Conservation (phyloP, 2,329 filamentous ascomycete species). For the Aspergillus spinulosporus region DNA sequence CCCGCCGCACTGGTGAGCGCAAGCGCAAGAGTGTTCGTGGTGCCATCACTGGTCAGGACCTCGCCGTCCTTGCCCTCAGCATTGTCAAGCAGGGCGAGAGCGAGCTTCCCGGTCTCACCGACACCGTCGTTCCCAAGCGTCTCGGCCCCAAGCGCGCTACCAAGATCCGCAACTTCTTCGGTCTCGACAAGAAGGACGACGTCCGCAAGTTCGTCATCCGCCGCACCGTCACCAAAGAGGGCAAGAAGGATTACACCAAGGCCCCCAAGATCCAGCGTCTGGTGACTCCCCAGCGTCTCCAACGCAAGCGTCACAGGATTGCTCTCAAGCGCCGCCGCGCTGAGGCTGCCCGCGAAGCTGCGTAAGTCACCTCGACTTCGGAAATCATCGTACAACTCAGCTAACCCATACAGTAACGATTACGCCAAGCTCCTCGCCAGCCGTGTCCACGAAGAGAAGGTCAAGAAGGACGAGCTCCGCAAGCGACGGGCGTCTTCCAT, state of each 20-base stretch:
- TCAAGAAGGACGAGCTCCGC: constrained; percentile 86
- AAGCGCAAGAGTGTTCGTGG: constrained; percentile 99
- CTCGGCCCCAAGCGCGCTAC: constrained; percentile 99
- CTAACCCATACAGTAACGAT: constrained; percentile 68
- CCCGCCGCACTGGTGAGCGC: constrained; percentile 96
- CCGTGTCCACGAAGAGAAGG: constrained; percentile 95
- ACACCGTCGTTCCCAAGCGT: constrained; percentile 97
- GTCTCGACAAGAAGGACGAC: constrained; percentile 99
- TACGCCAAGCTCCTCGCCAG: constrained; percentile 95
- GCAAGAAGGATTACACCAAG: constrained; percentile 99
- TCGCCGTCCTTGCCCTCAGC: constrained; percentile 89
- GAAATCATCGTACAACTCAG: background rate
- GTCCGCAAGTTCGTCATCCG: constrained; percentile 99
- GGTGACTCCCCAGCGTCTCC: constrained; percentile 97
- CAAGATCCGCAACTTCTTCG: constrained; percentile 99
- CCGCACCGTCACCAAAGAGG: constrained; percentile 94
- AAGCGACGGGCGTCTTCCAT: constrained; percentile 97
- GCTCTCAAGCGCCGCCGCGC: constrained; percentile 97
- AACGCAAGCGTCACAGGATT: constrained; percentile 98
- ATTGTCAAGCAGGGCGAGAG: constrained; percentile 97
- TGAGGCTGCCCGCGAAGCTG: constrained; percentile 98
- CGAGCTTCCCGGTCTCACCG: constrained; percentile 94
- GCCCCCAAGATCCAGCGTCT: constrained; percentile 99
- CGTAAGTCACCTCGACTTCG: constrained; percentile 61
- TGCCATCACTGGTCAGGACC: constrained; percentile 92